Conservation (phyloP, 2,329 filamentous ascomycete genomes). For the Exophiala mesophila region DNA sequence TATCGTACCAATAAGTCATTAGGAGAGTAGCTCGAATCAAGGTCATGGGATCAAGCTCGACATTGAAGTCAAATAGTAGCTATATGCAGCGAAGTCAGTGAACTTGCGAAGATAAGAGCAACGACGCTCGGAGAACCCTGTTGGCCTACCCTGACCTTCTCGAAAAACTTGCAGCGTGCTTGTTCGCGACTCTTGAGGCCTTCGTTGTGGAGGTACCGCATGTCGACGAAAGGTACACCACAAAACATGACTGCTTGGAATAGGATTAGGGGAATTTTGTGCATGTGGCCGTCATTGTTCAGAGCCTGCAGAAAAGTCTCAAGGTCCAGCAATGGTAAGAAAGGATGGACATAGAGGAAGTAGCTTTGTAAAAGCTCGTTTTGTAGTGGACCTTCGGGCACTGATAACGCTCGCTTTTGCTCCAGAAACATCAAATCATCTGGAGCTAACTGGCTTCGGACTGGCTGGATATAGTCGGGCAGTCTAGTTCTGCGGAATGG, state of each 20-base stretch:
- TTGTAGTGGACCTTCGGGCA: not conserved
- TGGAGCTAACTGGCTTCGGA: not conserved
- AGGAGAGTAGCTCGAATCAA: constrained; percentile 81
- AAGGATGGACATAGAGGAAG: not conserved
- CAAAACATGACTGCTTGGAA: constrained; percentile 96
- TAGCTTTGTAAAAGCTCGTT: not conserved
- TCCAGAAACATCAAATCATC: not conserved
- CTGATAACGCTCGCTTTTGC: not conserved
- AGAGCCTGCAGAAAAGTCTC: constrained; percentile 41
- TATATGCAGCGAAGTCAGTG: constrained; percentile 32
- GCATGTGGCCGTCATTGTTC: constrained; percentile 48
- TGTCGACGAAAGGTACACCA: constrained; percentile 68
- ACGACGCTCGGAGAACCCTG: too few species aligned
- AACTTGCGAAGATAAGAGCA: not conserved
- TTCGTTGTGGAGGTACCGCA: not conserved
- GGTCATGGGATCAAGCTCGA: constrained; percentile 80
- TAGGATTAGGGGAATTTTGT: constrained; percentile 73
- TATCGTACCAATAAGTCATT: constrained; percentile 97
- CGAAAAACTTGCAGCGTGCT: constrained; percentile 80
- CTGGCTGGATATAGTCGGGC: not conserved
- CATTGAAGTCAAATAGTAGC: constrained; percentile 90
- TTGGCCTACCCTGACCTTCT: constrained; percentile 49
- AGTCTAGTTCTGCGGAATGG: too few species aligned
- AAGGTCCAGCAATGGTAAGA: not conserved
- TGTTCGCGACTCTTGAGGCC: constrained; percentile 50